phyloP scores from a whole-genome alignment of 169 alveolate species.

The Plasmodium gonderi region DNA sequence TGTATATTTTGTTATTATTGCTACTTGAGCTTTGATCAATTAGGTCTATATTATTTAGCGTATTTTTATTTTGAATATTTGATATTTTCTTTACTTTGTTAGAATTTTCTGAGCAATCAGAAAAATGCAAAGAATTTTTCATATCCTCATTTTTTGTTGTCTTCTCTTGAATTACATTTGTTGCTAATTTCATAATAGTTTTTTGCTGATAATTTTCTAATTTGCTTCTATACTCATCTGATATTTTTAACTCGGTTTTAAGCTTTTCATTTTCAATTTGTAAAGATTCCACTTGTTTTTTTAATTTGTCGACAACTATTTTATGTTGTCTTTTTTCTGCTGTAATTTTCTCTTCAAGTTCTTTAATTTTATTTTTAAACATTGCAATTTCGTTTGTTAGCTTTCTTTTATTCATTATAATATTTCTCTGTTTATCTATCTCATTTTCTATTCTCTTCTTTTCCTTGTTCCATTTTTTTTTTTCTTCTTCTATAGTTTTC shows the following conservation, averaged over 20 bases:
- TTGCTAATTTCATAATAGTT: constrained; percentile 64
- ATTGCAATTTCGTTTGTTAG: constrained; percentile 73
- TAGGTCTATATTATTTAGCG: constrained; percentile 24
- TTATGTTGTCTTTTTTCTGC: constrained; percentile 64
- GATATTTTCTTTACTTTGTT: constrained; percentile 16
- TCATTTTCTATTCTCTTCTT: constrained; percentile 72
- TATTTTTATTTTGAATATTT: neutral
- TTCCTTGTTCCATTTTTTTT: constrained; percentile 74
- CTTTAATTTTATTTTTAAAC: constrained; percentile 73
- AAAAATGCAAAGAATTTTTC: neutral
- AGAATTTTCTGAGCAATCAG: constrained; percentile 13
- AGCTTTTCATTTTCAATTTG: constrained; percentile 55
- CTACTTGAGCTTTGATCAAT: constrained; percentile 6
- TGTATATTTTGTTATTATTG: neutral
- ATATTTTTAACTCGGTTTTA: constrained; percentile 70
- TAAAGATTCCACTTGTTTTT: constrained; percentile 47
- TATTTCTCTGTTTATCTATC: constrained; percentile 67
- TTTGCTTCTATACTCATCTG: constrained; percentile 73
- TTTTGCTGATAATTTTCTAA: constrained; percentile 69
- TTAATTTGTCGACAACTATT: constrained; percentile 36
- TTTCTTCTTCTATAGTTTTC: constrained; percentile 73
- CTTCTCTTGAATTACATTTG: constrained; percentile 22
- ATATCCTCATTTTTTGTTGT: neutral
- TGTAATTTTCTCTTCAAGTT: constrained; percentile 45
- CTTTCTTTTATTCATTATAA: constrained; percentile 57